Evolutionary conservation across 179 eudicot genomes (phyloP).

Genomic region (Silene noctiflora): DNA sequence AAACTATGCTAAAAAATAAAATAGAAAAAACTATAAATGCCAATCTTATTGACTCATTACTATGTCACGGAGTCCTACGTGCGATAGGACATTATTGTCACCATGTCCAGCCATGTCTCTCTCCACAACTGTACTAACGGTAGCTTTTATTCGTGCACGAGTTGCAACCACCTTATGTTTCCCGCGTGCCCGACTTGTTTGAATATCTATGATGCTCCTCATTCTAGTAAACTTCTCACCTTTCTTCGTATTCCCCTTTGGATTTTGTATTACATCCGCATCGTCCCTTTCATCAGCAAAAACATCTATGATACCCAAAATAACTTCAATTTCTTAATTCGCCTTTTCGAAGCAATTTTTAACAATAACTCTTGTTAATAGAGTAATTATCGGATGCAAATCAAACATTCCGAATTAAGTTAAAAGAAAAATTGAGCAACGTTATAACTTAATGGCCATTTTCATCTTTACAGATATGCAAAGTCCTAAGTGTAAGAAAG

Average conservation of each 20-base stretch:
- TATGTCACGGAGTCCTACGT: background rate
- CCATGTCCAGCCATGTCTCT: background rate
- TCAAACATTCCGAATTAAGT: no score
- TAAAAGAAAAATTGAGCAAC: no score
- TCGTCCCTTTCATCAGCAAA: background rate
- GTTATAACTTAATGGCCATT: no score
- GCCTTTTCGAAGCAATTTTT: no score
- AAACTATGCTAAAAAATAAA: no score
- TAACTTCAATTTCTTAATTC: no score
- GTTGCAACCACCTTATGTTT: background rate
- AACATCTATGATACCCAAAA: no score
- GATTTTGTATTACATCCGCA: background rate
- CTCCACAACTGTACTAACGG: background rate
- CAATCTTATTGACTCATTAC: background rate
- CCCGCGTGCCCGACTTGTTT: background rate
- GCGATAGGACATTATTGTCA: background rate
- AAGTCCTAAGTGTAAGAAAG: no score
- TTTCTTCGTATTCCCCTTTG: background rate
- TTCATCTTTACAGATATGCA: no score
- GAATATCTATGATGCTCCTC: background rate
- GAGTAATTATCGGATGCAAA: no score
- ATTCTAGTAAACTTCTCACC: background rate
- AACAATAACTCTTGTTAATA: no score
- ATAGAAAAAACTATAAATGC: no score
- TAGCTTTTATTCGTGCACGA: background rate